Evolutionary conservation across 345 rosid genomes (phyloP).

Genomic region (Lepidium sativum): DNA sequence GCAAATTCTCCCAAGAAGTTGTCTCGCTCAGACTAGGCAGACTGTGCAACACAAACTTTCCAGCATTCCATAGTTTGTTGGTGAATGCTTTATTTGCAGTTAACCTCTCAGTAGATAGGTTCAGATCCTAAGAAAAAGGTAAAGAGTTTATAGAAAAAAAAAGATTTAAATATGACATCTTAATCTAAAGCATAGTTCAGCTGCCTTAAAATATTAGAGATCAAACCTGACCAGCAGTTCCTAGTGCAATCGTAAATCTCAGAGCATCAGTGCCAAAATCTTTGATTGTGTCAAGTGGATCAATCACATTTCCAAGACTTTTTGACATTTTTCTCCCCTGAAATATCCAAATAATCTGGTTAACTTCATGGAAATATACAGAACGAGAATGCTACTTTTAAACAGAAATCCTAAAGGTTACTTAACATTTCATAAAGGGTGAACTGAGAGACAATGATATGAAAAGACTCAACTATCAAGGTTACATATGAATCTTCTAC

Average conservation of each 20-base stretch:
- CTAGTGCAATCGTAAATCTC: conserved; percentile 81
- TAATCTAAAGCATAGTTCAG: conserved; percentile 8
- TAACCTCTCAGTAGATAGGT: conserved; percentile 87
- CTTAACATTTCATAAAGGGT: background rate
- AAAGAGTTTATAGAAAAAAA: conserved; percentile 6
- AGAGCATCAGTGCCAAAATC: conserved; percentile 96
- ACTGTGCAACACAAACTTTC: conserved; percentile 87
- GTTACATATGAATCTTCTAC: background rate
- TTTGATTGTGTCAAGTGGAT: conserved; percentile 87
- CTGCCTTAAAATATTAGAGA: conserved; percentile 9
- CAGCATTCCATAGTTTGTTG: conserved; percentile 98
- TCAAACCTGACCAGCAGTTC: conserved; percentile 98
- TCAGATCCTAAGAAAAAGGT: conserved; percentile 62
- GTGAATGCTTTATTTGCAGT: conserved; percentile 94
- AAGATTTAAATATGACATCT: conserved; percentile 6
- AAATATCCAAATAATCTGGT: conserved; percentile 14
- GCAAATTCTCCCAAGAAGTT: conserved; percentile 66
- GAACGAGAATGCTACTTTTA: background rate
- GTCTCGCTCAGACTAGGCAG: conserved; percentile 58
- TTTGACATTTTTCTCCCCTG: conserved; percentile 99
- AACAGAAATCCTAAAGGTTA: background rate
- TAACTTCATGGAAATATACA: background rate
- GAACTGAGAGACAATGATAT: background rate
- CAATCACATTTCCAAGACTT: conserved; percentile 80
- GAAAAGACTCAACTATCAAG: background rate